A percentile compares a stretch with the other conserved stretches of the same genome.
Conservation (phyloP, 176 grass and related monocot genomes). For the Aechmea fasciata region DNA sequence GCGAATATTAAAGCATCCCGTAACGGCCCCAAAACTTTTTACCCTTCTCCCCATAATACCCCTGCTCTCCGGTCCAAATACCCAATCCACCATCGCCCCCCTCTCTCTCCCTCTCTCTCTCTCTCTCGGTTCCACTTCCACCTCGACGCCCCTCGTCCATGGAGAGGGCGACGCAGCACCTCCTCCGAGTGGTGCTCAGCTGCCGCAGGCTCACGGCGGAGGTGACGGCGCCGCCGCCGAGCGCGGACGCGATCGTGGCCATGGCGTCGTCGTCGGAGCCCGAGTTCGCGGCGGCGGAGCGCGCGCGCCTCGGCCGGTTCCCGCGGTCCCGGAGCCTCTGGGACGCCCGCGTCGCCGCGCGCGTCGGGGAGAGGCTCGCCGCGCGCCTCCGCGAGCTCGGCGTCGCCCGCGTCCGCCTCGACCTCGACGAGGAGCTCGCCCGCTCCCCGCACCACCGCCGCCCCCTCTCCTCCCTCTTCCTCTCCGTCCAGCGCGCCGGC, state of each 20-base stretch:
- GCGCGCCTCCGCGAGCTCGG: slow-evolving; percentile 21
- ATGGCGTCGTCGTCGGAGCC: slow-evolving; percentile 46
- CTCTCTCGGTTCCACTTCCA: too few relatives aligned
- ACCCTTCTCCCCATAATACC: too few relatives aligned
- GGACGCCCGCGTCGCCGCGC: slow-evolving; percentile 25
- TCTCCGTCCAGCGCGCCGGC: slow-evolving; percentile 22
- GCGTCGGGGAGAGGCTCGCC: slow-evolving; percentile 40
- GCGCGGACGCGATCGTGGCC: slow-evolving; percentile 25
- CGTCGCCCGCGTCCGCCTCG: slow-evolving; percentile 22
- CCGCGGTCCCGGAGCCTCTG: slow-evolving; percentile 22
- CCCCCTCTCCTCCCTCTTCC: slow-evolving; percentile 26
- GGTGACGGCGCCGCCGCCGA: slow-evolving; percentile 17
- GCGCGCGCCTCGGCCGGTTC: slow-evolving; percentile 15
- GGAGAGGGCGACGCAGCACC: slow-evolving; percentile 19
- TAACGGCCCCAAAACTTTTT: too few relatives aligned
- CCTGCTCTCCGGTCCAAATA: neutral
- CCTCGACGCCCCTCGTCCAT: neutral
- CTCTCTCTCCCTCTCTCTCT: too few relatives aligned
- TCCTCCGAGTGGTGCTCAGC: slow-evolving; percentile 36
- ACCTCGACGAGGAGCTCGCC: slow-evolving; percentile 30
- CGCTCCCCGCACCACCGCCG: slow-evolving; percentile 28
- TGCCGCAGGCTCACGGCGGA: slow-evolving; percentile 33
- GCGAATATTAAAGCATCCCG: neutral
- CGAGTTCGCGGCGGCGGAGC: slow-evolving; percentile 22
- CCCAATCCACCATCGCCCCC: neutral